Conservation (phyloP, 2,329 filamentous ascomycete species). For the Pezicula radicicola region DNA sequence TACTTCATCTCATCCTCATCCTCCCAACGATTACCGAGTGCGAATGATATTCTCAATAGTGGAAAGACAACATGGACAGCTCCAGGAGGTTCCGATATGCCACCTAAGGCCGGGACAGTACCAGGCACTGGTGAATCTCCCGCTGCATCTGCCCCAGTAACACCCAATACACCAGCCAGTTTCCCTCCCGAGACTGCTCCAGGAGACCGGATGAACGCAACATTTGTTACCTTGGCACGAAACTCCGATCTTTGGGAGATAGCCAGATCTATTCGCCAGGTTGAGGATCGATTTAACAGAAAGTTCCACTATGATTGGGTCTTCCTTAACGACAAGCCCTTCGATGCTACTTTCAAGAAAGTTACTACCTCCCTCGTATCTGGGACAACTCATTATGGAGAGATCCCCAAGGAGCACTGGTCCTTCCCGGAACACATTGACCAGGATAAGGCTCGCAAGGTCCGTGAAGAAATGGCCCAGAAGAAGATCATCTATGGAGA, state of each 20-base stretch:
- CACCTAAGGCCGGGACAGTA: conserved; percentile 21
- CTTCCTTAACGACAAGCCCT: conserved; percentile 94
- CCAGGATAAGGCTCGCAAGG: conserved; percentile 85
- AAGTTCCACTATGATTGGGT: conserved; percentile 99
- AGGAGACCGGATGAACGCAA: conserved; percentile 87
- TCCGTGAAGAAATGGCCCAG: conserved; percentile 89
- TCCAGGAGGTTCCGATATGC: conserved; percentile 9
- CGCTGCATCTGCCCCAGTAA: conserved; percentile 3
- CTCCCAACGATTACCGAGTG: conserved; percentile 32
- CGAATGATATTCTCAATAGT: conserved; percentile 23
- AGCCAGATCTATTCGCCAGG: conserved; percentile 88
- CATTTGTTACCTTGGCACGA: conserved; percentile 91
- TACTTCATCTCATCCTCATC: conserved; percentile 76
- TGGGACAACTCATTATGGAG: conserved; percentile 85
- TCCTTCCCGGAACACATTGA: conserved; percentile 96
- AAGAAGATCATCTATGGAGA: conserved; percentile 98
- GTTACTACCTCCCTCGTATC: conserved; percentile 88
- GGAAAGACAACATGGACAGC: conserved; percentile 14
- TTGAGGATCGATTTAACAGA: conserved; percentile 97
- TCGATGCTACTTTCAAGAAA: conserved; percentile 90
- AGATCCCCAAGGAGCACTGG: conserved; percentile 92
- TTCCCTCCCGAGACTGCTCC: conserved; percentile 46
- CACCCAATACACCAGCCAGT: conserved; percentile 26
- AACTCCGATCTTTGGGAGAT: conserved; percentile 97
- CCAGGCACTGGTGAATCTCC: conserved; percentile 12